These are phyloP conservation scores for Effrenium voratum DNA, from an alignment of 73 alveolate species.

Conservation along the genomic window DNA sequence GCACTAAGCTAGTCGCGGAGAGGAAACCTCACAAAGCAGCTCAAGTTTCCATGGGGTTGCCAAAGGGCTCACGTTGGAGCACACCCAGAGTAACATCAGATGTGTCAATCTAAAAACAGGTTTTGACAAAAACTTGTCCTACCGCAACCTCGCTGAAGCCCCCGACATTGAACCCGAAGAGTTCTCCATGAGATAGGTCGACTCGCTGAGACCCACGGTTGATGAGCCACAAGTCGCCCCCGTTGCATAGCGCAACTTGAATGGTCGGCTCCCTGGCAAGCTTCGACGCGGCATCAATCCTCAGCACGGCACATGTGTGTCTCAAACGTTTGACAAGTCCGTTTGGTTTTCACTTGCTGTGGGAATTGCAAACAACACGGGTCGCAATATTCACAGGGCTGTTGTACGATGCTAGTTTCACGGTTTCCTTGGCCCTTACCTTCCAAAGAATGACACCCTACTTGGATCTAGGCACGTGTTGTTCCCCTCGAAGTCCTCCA, in stretches of 20 bases:
- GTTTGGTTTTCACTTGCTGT: too few relatives aligned
- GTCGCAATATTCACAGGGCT: too few relatives aligned
- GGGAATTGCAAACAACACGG: too few relatives aligned
- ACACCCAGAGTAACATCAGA: neutral
- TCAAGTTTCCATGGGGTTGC: neutral
- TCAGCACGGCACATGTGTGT: too few relatives aligned
- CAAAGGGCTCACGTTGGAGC: constrained; percentile 25
- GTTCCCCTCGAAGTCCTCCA: neutral
- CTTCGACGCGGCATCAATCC: neutral
- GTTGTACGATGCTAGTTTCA: neutral
- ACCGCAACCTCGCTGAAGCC: neutral
- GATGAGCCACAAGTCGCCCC: neutral
- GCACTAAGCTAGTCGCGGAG: neutral
- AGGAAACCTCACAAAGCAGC: neutral
- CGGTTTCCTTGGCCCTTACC: neutral
- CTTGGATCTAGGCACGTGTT: neutral
- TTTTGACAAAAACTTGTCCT: too few relatives aligned
- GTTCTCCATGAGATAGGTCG: neutral
- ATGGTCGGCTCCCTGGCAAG: neutral
- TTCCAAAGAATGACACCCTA: neutral
- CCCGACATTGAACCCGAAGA: neutral
- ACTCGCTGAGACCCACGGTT: neutral
- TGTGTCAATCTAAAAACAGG: too few relatives aligned
- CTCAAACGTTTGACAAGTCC: too few relatives aligned
- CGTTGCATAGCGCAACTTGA: neutral